These are phyloP conservation scores for Earliella scabrosa DNA, from an alignment of 1,284 basidiomycete genomes.

Conservation along the genomic window DNA sequence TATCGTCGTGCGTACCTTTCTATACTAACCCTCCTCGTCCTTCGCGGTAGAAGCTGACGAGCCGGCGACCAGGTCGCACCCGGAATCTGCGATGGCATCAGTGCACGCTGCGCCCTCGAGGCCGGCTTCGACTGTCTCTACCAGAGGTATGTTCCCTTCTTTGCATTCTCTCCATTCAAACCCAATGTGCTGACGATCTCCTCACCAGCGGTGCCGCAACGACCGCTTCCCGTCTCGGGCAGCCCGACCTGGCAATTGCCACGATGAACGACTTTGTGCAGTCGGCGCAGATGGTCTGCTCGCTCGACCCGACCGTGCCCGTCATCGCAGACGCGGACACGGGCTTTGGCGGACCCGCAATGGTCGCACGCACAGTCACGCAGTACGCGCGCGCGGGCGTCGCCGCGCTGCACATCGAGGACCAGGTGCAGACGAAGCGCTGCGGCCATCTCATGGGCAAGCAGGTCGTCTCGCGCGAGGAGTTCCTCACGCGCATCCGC, in stretches of 20 bases:
- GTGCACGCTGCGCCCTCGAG: constrained; percentile 77
- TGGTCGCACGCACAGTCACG: constrained; percentile 76
- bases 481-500: constrained; percentile 76
- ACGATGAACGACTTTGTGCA: constrained; percentile 81
- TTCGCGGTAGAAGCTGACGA: neutral
- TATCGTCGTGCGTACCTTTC: constrained; percentile 63
- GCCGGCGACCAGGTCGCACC: constrained; percentile 57
- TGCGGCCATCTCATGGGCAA: constrained; percentile 85
- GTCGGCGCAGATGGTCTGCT: constrained; percentile 68
- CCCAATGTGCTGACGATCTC: too few relatives aligned
- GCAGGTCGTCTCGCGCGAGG: constrained; percentile 77
- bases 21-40: neutral
- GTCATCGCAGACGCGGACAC: constrained; percentile 86
- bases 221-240: constrained; percentile 75
- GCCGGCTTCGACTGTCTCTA: constrained; percentile 79
- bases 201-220: constrained; percentile 78
- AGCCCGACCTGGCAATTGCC: constrained; percentile 80
- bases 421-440: constrained; percentile 84
- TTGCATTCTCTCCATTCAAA: neutral
- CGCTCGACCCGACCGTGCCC: constrained; percentile 63
- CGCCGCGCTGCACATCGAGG: constrained; percentile 81
- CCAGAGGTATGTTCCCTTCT: constrained; percentile 48
- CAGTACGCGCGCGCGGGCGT: constrained; percentile 76
- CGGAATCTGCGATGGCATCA: constrained; percentile 83
- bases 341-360: constrained; percentile 79